Evolutionary conservation across 1,284 basidiomycete species (phyloP).

Genomic region (Ustilago hordei): DNA sequence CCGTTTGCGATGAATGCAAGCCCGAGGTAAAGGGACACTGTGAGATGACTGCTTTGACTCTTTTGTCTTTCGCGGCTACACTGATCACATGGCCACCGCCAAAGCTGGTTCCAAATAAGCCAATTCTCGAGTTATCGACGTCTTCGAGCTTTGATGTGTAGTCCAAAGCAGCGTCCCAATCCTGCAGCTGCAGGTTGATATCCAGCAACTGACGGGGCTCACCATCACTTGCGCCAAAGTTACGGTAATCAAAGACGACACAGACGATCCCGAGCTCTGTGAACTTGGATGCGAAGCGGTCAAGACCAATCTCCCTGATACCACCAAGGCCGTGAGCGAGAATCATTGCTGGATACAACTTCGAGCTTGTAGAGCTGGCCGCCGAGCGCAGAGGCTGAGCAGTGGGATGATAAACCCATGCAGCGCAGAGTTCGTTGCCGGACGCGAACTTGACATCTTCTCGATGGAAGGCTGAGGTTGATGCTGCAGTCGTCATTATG

Average conservation of each 20-base stretch:
- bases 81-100: conserved; percentile 62
- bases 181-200: conserved; percentile 45
- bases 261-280: conserved; percentile 45
- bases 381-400: neutral
- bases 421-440: conserved; percentile 32
- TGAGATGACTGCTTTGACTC: conserved; percentile 51
- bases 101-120: conserved; percentile 58
- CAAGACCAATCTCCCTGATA: conserved; percentile 54
- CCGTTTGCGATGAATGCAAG: conserved; percentile 28
- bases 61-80: conserved; percentile 45
- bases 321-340: conserved; percentile 58
- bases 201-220: conserved; percentile 56
- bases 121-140: conserved; percentile 53
- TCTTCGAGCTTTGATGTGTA: conserved; percentile 30
- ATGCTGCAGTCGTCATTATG: conserved; percentile 25
- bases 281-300: conserved; percentile 45
- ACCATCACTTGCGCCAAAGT: conserved; percentile 45
- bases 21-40: conserved; percentile 66
- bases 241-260: conserved; percentile 61
- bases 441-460: conserved; percentile 47
- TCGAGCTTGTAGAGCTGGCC: neutral
- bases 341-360: conserved; percentile 39
- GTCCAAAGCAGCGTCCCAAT: conserved; percentile 52
- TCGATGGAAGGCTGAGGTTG: conserved; percentile 21
- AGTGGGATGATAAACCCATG: conserved; percentile 50